Evolutionary conservation across 2,329 filamentous ascomycete species (phyloP), one percentile per base, ranked within the genome.

Genomic region (Fusarium buharicum): DNA sequence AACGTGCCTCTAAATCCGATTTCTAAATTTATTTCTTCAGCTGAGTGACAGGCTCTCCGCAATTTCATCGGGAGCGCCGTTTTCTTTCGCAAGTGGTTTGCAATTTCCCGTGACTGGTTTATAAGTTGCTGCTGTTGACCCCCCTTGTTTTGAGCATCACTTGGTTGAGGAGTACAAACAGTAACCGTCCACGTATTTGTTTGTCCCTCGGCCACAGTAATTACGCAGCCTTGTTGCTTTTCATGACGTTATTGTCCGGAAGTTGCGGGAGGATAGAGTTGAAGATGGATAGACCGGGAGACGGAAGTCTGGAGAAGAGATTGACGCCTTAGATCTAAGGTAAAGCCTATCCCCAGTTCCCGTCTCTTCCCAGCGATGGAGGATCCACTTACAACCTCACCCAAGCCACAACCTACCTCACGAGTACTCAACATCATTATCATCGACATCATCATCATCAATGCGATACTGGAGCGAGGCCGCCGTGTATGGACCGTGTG

Each of bases 231-330:
- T 57, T 33, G 11, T 50, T 22, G 22, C 36, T 33, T 50, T 36
- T 24, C 13, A 51, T 56, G 59, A 60, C 60, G 60, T 56, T 57
- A 44, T 38, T 27, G 12, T 56, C 28, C 47, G 61, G 61, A 47
- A 39, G 34, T 30, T 57, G 17, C 39, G 50, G 49, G 45, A 38
- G 37, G 27, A 34, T 20, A 16, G 4, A 13, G 27, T 12, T 28
- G 16, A 11, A 40, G 30, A 18, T 38, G 3, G 18, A 53, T 39
- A 24, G 22, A 24, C 22, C 22, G 8, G 22, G 22, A 7, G 22
- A 24, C 22, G 34, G 18, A 8, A 44, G 41, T 30, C 27, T 18
- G 28, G 41, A 24, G 4, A 14, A 33, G 16, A 17, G 8, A 14
- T n/a, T 27, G n/a, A 7, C n/a, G 28, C 37, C 46, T 43, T 10